Evolutionary conservation across 1,139 yeast genomes (phyloP).

Genomic region (Spencermartinsiella ligniputridi): DNA sequence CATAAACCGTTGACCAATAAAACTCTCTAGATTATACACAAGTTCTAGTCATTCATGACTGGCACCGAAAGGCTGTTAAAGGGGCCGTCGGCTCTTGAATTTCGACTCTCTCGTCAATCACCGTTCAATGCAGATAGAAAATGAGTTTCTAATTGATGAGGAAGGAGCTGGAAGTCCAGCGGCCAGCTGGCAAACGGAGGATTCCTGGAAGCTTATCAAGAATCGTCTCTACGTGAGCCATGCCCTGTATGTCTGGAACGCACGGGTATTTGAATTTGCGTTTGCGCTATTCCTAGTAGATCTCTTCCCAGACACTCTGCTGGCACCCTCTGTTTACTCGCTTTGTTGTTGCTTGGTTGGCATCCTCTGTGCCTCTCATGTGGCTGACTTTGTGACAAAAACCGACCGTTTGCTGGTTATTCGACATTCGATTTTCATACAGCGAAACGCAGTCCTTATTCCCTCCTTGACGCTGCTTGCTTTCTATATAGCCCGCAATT

Average conservation of each 20-base stretch:
- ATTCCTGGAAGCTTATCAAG: not conserved
- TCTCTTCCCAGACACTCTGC: conserved; percentile 30
- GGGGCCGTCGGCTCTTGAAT: too few relatives aligned
- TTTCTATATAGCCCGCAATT: conserved; percentile 17
- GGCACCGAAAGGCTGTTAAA: too few relatives aligned
- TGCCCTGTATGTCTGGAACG: conserved; percentile 35
- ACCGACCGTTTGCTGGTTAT: conserved; percentile 30
- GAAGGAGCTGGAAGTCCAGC: not conserved
- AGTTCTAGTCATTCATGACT: too few relatives aligned
- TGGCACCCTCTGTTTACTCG: conserved; percentile 35
- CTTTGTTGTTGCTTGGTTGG: conserved; percentile 29
- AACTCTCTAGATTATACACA: not conserved
- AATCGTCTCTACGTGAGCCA: conserved; percentile 30
- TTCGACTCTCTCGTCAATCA: too few relatives aligned
- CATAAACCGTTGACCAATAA: not conserved
- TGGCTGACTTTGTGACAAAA: conserved; percentile 30
- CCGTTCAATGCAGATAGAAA: not conserved
- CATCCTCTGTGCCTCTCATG: conserved; percentile 27
- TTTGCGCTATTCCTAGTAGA: conserved; percentile 33
- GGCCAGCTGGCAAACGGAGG: not conserved
- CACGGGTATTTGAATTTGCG: conserved; percentile 36
- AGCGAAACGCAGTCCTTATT: conserved; percentile 31
- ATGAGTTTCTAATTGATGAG: not conserved
- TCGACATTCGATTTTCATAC: conserved; percentile 32
- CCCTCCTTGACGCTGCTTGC: conserved; percentile 26